Evolutionary conservation across 495 filamentous ascomycete species (phyloP).

Genomic region (Cryomyces minteri): DNA sequence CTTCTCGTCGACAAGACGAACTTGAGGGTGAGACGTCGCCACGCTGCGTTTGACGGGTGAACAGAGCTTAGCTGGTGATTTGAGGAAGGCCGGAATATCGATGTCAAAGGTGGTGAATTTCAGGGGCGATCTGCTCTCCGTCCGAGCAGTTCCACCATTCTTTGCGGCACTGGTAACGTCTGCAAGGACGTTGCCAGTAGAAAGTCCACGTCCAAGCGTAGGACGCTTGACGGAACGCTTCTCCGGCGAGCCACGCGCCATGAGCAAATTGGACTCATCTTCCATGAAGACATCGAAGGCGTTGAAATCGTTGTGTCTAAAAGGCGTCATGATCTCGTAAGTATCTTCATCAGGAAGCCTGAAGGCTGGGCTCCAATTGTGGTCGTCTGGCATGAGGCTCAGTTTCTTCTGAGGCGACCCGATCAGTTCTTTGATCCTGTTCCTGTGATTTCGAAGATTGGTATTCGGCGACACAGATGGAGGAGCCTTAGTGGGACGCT

Average conservation of each 20-base stretch:
- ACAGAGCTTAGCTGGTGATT: conserved; percentile 7
- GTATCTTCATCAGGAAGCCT: conserved; percentile 27
- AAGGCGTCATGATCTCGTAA: conserved; percentile 1
- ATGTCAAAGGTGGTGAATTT: not conserved
- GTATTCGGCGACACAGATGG: conserved; percentile 87
- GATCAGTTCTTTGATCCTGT: conserved; percentile 69
- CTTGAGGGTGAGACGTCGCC: conserved; percentile 8
- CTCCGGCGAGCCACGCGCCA: conserved; percentile 48
- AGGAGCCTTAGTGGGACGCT: conserved; percentile 61
- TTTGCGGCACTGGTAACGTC: conserved; percentile 38
- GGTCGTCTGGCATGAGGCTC: conserved; percentile 40
- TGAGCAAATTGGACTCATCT: conserved; percentile 25
- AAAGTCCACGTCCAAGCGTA: conserved; percentile 36
- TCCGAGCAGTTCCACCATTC: not conserved
- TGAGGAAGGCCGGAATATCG: conserved; percentile 13
- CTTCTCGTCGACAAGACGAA: conserved; percentile 21
- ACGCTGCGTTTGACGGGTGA: conserved; percentile 13
- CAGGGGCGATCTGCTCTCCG: conserved; percentile 3
- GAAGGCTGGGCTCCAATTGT: conserved; percentile 64
- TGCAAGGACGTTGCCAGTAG: conserved; percentile 37
- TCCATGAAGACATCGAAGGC: conserved; percentile 65
- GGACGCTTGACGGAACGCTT: conserved; percentile 53
- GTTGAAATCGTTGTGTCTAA: conserved; percentile 22
- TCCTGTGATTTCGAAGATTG: conserved; percentile 80
- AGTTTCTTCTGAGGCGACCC: conserved; percentile 69